Conservation (phyloP, 805 yeast genomes). For the Yarrowia sp. region DNA sequence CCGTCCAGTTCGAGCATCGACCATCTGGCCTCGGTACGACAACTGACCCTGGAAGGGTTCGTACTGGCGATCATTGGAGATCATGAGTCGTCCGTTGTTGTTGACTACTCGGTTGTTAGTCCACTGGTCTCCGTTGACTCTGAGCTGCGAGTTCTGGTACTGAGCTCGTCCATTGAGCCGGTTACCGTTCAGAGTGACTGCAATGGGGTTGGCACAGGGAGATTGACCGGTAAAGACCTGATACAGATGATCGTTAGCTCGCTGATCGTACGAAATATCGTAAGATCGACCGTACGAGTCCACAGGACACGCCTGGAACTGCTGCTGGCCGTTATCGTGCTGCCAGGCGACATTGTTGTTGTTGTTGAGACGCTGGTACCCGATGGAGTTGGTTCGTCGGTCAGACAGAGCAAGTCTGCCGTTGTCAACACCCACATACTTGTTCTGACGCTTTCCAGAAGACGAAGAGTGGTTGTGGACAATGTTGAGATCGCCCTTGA, state of each 20-base stretch:
- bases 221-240: slow-evolving; percentile 6
- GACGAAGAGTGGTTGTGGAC: slow-evolving; percentile 6
- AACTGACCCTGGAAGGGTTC: slow-evolving; percentile 11
- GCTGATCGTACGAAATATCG: slow-evolving; percentile 5
- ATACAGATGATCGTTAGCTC: slow-evolving; percentile 2
- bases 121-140: slow-evolving; percentile 7
- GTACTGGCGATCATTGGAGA: neutral
- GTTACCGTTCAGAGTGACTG: slow-evolving; percentile 2
- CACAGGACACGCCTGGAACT: slow-evolving; percentile 14
- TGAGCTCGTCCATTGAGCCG: slow-evolving; percentile 10
- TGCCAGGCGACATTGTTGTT: neutral
- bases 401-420: slow-evolving; percentile 5
- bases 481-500: neutral
- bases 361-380: neutral
- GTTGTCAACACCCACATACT: neutral
- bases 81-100: slow-evolving; percentile 13
- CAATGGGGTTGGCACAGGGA: slow-evolving; percentile 13
- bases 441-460: neutral
- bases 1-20: slow-evolving; percentile 3
- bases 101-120: slow-evolving; percentile 2
- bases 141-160: slow-evolving; percentile 10
- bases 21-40: slow-evolving; percentile 16
- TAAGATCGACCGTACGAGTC: neutral
- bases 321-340: slow-evolving; percentile 14
- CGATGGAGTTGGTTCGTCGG: slow-evolving; percentile 10